These are phyloP conservation scores for Colletotrichum gigasporum DNA, from an alignment of 2,329 filamentous ascomycete species.

Conservation along the genomic window DNA sequence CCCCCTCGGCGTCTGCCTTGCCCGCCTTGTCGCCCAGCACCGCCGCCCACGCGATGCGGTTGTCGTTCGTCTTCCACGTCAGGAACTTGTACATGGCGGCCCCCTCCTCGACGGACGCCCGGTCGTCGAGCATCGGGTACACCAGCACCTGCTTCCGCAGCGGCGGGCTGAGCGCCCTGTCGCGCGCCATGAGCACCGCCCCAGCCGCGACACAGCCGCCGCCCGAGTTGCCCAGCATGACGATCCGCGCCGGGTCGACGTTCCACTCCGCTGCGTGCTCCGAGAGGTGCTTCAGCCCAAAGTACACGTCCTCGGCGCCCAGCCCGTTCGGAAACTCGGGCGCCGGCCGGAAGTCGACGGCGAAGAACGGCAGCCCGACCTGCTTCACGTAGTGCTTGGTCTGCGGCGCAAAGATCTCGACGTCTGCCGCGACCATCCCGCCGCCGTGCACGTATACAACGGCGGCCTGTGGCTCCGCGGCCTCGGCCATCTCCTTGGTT, in stretches of 20 bases:
- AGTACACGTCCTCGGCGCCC: conserved; percentile 47
- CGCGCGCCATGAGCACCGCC: conserved; percentile 49
- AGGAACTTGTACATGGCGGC: conserved; percentile 19
- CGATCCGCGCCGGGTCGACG: conserved; percentile 34
- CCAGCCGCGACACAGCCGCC: conserved; percentile 36
- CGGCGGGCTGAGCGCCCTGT: conserved; percentile 35
- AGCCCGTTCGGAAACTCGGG: conserved; percentile 50
- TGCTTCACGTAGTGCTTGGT: conserved; percentile 39
- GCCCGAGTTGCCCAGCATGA: conserved; percentile 35
- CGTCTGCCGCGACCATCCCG: conserved; percentile 46
- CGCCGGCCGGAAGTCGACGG: conserved; percentile 53
- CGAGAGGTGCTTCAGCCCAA: conserved; percentile 37
- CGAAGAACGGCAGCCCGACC: conserved; percentile 45
- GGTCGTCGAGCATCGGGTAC: conserved; percentile 46
- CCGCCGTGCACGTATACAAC: conserved; percentile 53
- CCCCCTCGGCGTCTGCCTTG: conserved; percentile 16
- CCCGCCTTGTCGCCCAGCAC: conserved; percentile 33
- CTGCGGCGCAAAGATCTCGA: conserved; percentile 37
- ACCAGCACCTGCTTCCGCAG: conserved; percentile 42
- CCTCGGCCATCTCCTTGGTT: conserved; percentile 1
- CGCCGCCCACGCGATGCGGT: conserved; percentile 36
- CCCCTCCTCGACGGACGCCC: conserved; percentile 24
- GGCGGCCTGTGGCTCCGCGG: conserved; percentile 34
- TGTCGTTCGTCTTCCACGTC: conserved; percentile 33
- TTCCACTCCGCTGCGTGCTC: conserved; percentile 34